A percentile compares a stretch with the other conserved stretches of the same genome.
Conservation (phyloP, 495 filamentous ascomycete genomes). For the Tuber melanosporum region DNA sequence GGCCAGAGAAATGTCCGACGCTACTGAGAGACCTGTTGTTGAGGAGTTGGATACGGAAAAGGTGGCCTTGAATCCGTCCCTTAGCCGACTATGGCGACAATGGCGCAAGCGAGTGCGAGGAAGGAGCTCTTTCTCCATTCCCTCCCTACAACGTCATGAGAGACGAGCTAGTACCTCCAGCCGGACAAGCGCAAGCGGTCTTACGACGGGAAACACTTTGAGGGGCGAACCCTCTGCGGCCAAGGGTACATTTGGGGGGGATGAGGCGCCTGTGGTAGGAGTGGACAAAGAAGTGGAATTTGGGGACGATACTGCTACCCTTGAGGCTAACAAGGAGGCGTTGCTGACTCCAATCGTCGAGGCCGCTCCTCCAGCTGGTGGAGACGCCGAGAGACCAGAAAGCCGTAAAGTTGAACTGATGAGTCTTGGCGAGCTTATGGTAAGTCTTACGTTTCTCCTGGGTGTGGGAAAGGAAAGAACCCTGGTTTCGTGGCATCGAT, state of each 20-base stretch:
- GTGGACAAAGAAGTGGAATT: background rate
- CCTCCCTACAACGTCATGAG: slow-evolving; percentile 26
- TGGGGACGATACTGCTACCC: background rate
- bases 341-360: background rate
- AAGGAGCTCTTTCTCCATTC: slow-evolving; percentile 40
- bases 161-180: slow-evolving; percentile 24
- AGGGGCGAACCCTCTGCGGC: background rate
- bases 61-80: slow-evolving; percentile 74
- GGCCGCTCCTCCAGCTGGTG: background rate
- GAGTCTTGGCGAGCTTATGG: background rate
- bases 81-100: slow-evolving; percentile 86
- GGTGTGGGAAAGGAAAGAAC: background rate
- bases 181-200: slow-evolving; percentile 24
- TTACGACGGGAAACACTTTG: background rate
- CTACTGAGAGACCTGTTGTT: slow-evolving; percentile 62
- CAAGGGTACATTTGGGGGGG: background rate
- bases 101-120: slow-evolving; percentile 78
- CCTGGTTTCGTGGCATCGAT: background rate
- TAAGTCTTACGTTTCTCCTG: background rate
- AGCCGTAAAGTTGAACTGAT: background rate
- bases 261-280: background rate
- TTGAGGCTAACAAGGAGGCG: background rate
- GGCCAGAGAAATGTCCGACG: slow-evolving; percentile 45
- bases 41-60: slow-evolving; percentile 92
- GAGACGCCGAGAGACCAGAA: background rate